These are phyloP conservation scores for Blastosporella zonata DNA, from an alignment of 1,284 basidiomycete species.

Conservation along the genomic window DNA sequence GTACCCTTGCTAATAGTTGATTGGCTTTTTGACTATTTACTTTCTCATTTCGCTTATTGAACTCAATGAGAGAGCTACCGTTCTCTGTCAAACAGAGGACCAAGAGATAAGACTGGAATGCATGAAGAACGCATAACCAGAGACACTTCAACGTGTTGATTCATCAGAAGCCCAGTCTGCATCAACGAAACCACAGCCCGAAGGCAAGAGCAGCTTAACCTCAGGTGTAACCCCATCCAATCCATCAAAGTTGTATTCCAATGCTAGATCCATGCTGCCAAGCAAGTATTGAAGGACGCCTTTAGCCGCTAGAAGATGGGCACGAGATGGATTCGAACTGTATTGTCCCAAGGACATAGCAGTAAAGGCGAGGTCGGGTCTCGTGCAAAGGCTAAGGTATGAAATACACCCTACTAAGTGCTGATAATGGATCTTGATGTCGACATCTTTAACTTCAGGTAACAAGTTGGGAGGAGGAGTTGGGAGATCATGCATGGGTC, in stretches of 20 bases:
- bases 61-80: slow-evolving; percentile 9
- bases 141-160: slow-evolving; percentile 14
- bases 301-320: background rate
- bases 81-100: slow-evolving; percentile 16
- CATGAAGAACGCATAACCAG: slow-evolving; percentile 18
- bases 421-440: slow-evolving; percentile 1
- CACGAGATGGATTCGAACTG: slow-evolving; percentile 11
- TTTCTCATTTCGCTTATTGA: no score
- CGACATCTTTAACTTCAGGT: slow-evolving; percentile 4
- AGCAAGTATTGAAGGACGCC: background rate
- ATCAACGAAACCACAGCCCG: slow-evolving; percentile 8
- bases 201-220: background rate
- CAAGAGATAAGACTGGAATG: slow-evolving; percentile 14
- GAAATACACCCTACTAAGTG: slow-evolving; percentile 14
- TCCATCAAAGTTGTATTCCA: slow-evolving; percentile 4
- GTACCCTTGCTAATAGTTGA: no score
- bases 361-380: slow-evolving; percentile 20
- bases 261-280: background rate
- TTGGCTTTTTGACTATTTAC: no score
- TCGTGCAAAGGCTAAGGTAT: slow-evolving; percentile 15
- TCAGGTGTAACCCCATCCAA: background rate
- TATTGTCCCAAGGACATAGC: slow-evolving; percentile 15
- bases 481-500: background rate
- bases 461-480: background rate
- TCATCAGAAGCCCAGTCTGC: slow-evolving; percentile 19